phyloP scores from a whole-genome alignment of 2,329 filamentous ascomycete species.

The Colletotrichum gloeosporioides region DNA sequence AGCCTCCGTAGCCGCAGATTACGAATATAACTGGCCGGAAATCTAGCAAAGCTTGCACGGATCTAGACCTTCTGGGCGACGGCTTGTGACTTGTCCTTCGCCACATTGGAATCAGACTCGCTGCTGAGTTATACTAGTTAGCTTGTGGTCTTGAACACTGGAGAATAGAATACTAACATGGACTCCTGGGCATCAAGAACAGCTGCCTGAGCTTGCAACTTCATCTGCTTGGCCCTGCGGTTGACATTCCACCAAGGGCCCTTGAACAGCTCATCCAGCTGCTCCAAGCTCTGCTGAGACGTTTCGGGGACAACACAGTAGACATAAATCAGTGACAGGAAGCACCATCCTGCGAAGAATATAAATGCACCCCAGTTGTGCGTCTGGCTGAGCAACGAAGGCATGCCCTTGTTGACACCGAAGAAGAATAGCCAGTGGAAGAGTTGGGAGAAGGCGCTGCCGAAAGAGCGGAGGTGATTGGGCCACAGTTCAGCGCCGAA shows the following conservation, averaged over 20 bases:
- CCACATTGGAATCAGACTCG: background rate
- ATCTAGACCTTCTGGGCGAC: background rate
- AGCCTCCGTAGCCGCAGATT: background rate
- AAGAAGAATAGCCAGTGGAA: constrained; percentile 50
- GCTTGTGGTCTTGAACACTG: background rate
- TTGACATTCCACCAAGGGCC: constrained; percentile 26
- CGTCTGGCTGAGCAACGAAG: constrained; percentile 36
- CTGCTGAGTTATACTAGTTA: background rate
- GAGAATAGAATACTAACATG: background rate
- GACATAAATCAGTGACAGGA: constrained; percentile 39
- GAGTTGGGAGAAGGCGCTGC: constrained; percentile 40
- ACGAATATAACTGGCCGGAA: background rate
- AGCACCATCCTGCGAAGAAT: constrained; percentile 45
- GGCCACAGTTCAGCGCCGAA: constrained; percentile 51
- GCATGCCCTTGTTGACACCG: constrained; percentile 37
- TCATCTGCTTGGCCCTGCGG: background rate
- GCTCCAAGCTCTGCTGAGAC: constrained; percentile 36
- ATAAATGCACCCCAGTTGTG: constrained; percentile 49
- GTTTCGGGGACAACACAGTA: constrained; percentile 45
- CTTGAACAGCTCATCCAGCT: constrained; percentile 35
- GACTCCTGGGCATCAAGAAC: background rate
- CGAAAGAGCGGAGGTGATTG: constrained; percentile 49
- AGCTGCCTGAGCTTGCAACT: background rate
- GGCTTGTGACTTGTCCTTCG: background rate
- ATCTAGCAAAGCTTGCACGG: background rate